phyloP scores from a whole-genome alignment of 352 stramenopile genomes.

The Phytophthora boehmeriae region DNA sequence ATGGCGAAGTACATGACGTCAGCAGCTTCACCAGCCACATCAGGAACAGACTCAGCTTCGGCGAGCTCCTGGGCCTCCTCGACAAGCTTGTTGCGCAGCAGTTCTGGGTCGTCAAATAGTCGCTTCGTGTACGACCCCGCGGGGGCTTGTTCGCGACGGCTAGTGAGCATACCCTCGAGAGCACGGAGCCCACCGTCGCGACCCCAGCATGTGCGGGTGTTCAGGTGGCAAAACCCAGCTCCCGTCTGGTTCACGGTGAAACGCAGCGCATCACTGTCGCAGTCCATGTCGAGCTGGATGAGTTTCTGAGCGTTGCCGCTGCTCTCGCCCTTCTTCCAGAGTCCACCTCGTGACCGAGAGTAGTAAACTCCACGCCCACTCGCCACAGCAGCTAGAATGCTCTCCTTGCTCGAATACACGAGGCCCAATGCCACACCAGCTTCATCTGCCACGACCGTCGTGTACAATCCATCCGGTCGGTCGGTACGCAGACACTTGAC shows the following conservation, averaged over 20 bases:
- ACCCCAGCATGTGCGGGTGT: constrained; percentile 95
- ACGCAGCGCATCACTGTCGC: constrained; percentile 94
- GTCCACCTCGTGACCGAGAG: constrained; percentile 88
- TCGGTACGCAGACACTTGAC: constrained; percentile 89
- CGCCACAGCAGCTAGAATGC: constrained; percentile 88
- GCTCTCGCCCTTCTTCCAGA: constrained; percentile 97
- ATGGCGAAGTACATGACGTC: constrained; percentile 98
- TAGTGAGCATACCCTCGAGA: constrained; percentile 90
- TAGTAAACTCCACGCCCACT: constrained; percentile 94
- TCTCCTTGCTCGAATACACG: constrained; percentile 95
- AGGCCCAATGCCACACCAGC: constrained; percentile 90
- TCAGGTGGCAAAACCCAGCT: constrained; percentile 82
- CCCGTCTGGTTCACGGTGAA: constrained; percentile 93
- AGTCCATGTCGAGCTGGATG: constrained; percentile 94
- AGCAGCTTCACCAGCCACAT: constrained; percentile 94
- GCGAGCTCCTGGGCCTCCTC: constrained; percentile 96
- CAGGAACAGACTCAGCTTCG: constrained; percentile 81
- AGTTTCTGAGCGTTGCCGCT: constrained; percentile 94
- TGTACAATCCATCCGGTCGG: constrained; percentile 90
- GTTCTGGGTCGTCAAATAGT: constrained; percentile 91
- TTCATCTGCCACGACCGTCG: constrained; percentile 94
- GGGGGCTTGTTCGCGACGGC: constrained; percentile 86
- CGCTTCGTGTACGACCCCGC: constrained; percentile 97
- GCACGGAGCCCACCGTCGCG: constrained; percentile 84
- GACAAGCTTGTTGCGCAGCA: constrained; percentile 96